phyloP scores from a whole-genome alignment of 257 asterid species.

The Solanum pennellii region DNA sequence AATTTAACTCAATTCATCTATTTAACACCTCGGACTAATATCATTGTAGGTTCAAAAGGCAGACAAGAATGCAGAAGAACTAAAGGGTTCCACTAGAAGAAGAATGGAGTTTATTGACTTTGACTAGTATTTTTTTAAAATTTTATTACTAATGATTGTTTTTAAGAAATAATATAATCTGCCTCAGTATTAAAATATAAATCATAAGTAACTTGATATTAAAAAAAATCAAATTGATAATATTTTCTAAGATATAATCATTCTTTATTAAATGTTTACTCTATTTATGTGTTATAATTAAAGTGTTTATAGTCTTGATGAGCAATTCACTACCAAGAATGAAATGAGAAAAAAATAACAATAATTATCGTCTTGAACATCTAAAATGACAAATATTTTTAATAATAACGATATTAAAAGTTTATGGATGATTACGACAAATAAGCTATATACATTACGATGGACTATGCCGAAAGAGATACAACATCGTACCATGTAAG shows the following conservation, averaged over 20 bases:
- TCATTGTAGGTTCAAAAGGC: conserved; percentile 1
- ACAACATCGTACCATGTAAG: not conserved
- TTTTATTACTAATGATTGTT: not conserved
- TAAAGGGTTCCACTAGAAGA: not conserved
- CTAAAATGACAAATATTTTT: not conserved
- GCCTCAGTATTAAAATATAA: not conserved
- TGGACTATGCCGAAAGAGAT: not conserved
- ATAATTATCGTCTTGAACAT: not conserved
- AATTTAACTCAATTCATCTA: not conserved
- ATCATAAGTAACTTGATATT: not conserved
- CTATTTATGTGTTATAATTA: not conserved
- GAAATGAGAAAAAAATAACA: not conserved
- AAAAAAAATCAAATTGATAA: not conserved
- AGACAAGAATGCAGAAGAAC: conserved; percentile 3
- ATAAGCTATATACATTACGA: not conserved
- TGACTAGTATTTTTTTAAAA: not conserved
- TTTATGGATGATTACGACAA: not conserved
- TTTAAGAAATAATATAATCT: not conserved
- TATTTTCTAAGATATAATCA: not conserved
- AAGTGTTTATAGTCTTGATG: not conserved
- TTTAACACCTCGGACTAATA: not conserved
- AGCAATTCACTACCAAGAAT: not conserved
- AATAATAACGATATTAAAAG: not conserved
- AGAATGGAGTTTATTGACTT: conserved; percentile 17
- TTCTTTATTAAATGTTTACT: no score